phyloP scores from a whole-genome alignment of 768 basidiomycete species.

The Coprinopsis strossmayeri region DNA sequence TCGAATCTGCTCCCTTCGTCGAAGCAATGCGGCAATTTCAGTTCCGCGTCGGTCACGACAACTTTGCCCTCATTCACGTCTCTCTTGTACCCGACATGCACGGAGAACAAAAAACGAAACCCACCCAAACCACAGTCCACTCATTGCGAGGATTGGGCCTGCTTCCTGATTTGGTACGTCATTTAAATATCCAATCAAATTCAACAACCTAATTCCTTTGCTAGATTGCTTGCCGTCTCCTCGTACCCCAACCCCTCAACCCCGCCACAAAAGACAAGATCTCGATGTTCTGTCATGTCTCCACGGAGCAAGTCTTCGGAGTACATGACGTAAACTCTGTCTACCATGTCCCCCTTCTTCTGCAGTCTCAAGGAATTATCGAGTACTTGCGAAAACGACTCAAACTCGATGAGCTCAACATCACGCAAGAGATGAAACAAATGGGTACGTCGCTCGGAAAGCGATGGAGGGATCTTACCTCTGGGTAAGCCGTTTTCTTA shows the following conservation, averaged over 20 bases:
- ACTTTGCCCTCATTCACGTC: constrained; percentile 95
- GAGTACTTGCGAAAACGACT: constrained; percentile 77
- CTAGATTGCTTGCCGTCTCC: constrained; percentile 89
- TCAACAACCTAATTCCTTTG: background rate
- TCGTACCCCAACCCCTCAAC: constrained; percentile 75
- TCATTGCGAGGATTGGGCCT: constrained; percentile 89
- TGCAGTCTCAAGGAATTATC: constrained; percentile 90
- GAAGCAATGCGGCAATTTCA: constrained; percentile 99
- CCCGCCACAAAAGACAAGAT: constrained; percentile 90
- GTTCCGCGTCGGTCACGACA: constrained; percentile 93
- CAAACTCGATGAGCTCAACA: constrained; percentile 53
- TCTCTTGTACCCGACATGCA: constrained; percentile 98
- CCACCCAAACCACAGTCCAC: constrained; percentile 95
- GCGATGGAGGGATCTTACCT: constrained; percentile 81
- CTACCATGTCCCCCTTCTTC: constrained; percentile 92
- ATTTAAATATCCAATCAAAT: background rate
- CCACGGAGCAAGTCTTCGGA: constrained; percentile 83
- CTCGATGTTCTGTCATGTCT: constrained; percentile 98
- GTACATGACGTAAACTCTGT: constrained; percentile 96
- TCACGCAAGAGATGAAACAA: constrained; percentile 49
- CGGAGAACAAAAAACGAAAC: constrained; percentile 98
- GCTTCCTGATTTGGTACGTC: constrained; percentile 81
- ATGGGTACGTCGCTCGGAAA: constrained; percentile 60
- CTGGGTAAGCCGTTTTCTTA: constrained; percentile 44
- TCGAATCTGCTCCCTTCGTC: constrained; percentile 96